Conservation (phyloP, 176 grass and related monocot genomes). For the Lolium perenne region DNA sequence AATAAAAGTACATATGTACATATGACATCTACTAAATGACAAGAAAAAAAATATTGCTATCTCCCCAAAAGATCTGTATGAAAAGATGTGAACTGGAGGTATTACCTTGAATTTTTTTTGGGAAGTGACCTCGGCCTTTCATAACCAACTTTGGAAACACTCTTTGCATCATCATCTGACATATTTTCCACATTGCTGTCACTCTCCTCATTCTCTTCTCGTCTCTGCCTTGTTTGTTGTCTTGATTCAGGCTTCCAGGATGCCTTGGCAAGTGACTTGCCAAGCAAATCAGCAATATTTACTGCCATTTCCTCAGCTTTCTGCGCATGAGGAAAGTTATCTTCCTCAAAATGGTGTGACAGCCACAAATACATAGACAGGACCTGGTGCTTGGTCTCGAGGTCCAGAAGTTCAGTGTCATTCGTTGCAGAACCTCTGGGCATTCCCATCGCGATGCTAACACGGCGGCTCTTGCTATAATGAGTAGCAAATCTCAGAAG, state of each 20-base stretch:
- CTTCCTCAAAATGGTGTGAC: conserved; percentile 86
- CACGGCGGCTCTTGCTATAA: conserved; percentile 73
- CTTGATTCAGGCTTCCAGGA: conserved; percentile 92
- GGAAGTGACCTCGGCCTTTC: conserved; percentile 53
- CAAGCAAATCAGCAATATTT: conserved; percentile 85
- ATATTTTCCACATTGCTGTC: conserved; percentile 30
- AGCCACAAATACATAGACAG: conserved; percentile 95
- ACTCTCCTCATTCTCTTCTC: conserved; percentile 30
- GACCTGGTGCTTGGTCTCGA: conserved; percentile 97
- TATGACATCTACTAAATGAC: conserved; percentile 8
- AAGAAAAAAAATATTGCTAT: neutral
- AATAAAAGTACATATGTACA: conserved; percentile 2
- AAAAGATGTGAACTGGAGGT: conserved; percentile 21
- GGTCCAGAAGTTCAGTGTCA: conserved; percentile 90
- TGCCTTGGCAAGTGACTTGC: conserved; percentile 73
- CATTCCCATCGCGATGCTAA: conserved; percentile 91
- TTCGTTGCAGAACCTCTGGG: conserved; percentile 81
- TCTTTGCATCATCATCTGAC: conserved; percentile 42
- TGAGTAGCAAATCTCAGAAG: conserved; percentile 82
- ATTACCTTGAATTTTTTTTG: conserved; percentile 55
- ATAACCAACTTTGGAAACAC: conserved; percentile 37
- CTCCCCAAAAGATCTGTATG: neutral
- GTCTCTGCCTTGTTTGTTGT: conserved; percentile 52
- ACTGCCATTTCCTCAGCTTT: conserved; percentile 86
- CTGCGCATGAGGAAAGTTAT: conserved; percentile 77